Conservation (phyloP, 108 stramenopile species). For the Mediolabrus comicus region DNA sequence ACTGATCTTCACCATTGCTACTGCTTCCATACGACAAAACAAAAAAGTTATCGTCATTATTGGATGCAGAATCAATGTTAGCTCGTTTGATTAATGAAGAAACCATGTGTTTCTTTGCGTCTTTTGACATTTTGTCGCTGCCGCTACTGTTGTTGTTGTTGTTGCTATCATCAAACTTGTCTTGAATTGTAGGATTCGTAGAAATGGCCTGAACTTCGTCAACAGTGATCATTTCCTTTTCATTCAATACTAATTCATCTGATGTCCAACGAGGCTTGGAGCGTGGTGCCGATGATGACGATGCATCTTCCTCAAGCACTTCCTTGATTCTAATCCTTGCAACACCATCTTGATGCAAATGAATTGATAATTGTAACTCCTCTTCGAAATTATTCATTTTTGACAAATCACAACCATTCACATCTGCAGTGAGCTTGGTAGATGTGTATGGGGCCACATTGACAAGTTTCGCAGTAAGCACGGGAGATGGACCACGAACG, state of each 20-base stretch:
- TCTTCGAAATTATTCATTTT: constrained; percentile 39
- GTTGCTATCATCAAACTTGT: neutral
- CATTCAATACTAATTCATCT: constrained; percentile 83
- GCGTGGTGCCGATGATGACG: constrained; percentile 31
- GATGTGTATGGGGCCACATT: constrained; percentile 57
- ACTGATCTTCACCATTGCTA: constrained; percentile 40
- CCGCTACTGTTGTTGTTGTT: neutral
- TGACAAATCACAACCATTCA: neutral
- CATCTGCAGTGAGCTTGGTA: constrained; percentile 49
- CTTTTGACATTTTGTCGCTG: neutral
- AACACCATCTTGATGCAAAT: constrained; percentile 74
- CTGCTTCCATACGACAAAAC: constrained; percentile 29
- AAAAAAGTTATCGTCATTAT: constrained; percentile 29
- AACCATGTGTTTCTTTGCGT: constrained; percentile 4
- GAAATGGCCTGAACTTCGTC: constrained; percentile 41
- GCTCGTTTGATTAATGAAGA: constrained; percentile 31
- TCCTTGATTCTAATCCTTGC: constrained; percentile 81
- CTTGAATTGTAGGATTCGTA: constrained; percentile 15
- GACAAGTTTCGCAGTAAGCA: constrained; percentile 63
- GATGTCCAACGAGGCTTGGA: constrained; percentile 70
- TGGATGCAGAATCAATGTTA: neutral
- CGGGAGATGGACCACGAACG: constrained; percentile 60
- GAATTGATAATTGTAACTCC: constrained; percentile 60
- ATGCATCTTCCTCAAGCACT: constrained; percentile 40
- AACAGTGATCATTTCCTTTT: constrained; percentile 52